These are phyloP conservation scores for Neurospora crassa DNA, from an alignment of 2,329 filamentous ascomycete species.

Conservation along the genomic window DNA sequence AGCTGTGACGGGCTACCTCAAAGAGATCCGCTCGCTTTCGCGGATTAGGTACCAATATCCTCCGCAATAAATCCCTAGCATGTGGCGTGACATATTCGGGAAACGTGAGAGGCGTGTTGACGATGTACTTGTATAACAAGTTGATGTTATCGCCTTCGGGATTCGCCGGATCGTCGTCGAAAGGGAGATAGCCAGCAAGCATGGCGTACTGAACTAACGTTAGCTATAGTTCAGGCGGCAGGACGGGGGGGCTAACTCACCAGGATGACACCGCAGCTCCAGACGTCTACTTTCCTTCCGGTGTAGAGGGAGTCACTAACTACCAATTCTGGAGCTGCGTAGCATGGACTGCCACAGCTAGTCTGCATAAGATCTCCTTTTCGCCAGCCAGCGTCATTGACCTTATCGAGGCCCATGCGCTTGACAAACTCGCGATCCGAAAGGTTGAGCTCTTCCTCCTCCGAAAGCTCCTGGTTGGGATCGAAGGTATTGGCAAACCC, in stretches of 20 bases:
- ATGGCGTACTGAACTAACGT: slow-evolving; percentile 73
- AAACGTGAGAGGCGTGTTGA: slow-evolving; percentile 92
- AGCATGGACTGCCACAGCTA: slow-evolving; percentile 95
- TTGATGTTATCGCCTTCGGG: slow-evolving; percentile 99
- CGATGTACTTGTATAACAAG: slow-evolving; percentile 97
- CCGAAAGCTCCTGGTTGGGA: slow-evolving; percentile 72
- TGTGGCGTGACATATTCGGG: slow-evolving; percentile 98
- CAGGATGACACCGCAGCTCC: slow-evolving; percentile 97
- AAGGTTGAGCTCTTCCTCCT: slow-evolving; percentile 83
- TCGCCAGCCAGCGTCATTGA: slow-evolving; percentile 64
- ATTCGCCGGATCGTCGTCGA: slow-evolving; percentile 96
- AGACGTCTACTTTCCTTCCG: slow-evolving; percentile 94
- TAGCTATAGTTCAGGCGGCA: slow-evolving; percentile 1
- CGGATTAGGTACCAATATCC: slow-evolving; percentile 91
- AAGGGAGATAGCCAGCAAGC: slow-evolving; percentile 93
- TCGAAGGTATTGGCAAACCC: slow-evolving; percentile 98
- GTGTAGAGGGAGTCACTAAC: slow-evolving; percentile 97
- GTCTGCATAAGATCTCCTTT: slow-evolving; percentile 98
- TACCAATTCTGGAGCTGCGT: slow-evolving; percentile 91
- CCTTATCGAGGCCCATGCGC: slow-evolving; percentile 71
- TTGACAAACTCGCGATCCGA: slow-evolving; percentile 84
- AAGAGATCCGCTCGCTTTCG: slow-evolving; percentile 92
- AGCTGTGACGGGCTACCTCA: slow-evolving; percentile 94
- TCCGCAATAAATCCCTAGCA: slow-evolving; percentile 80
- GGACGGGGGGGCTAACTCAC: slow-evolving; percentile 43